A percentile compares a stretch with the other conserved stretches of the same genome.
phyloP scores from a whole-genome alignment of 768 basidiomycete genomes.

The Lactarius psammicola region DNA sequence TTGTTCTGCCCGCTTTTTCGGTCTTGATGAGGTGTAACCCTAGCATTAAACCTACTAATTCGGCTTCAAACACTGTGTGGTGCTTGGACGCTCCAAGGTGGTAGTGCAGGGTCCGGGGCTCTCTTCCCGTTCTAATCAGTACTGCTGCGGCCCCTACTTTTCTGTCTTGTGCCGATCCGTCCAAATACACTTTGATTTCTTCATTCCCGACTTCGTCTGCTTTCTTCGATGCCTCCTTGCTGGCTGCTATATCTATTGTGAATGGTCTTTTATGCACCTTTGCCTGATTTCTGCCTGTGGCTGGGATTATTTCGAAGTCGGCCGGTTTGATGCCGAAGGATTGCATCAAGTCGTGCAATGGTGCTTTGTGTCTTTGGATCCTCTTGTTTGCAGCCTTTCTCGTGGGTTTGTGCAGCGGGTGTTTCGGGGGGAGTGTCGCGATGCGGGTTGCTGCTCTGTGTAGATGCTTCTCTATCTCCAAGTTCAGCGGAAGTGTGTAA shows the following conservation, averaged over 20 bases:
- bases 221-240: slow-evolving; percentile 1
- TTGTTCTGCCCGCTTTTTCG: neutral
- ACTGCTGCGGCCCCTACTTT: neutral
- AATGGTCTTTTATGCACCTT: neutral
- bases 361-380: neutral
- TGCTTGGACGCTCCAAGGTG: neutral
- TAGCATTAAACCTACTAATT: neutral
- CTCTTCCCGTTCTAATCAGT: neutral
- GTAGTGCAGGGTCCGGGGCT: neutral
- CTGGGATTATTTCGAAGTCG: slow-evolving; percentile 18
- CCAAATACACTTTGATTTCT: slow-evolving; percentile 23
- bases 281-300: neutral
- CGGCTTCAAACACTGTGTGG: neutral
- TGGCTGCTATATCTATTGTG: neutral
- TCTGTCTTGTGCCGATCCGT: slow-evolving; percentile 25
- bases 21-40: neutral
- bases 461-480: neutral
- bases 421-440: slow-evolving; percentile 18
- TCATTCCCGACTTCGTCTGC: neutral
- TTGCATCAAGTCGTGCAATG: slow-evolving; percentile 26
- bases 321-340: neutral
- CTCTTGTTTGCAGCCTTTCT: neutral
- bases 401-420: slow-evolving; percentile 4
- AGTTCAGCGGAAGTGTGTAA: too few relatives aligned
- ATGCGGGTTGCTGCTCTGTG: slow-evolving; percentile 18